These are phyloP conservation scores for Colletotrichum musicola DNA, from an alignment of 2,329 filamentous ascomycete genomes.

Conservation along the genomic window DNA sequence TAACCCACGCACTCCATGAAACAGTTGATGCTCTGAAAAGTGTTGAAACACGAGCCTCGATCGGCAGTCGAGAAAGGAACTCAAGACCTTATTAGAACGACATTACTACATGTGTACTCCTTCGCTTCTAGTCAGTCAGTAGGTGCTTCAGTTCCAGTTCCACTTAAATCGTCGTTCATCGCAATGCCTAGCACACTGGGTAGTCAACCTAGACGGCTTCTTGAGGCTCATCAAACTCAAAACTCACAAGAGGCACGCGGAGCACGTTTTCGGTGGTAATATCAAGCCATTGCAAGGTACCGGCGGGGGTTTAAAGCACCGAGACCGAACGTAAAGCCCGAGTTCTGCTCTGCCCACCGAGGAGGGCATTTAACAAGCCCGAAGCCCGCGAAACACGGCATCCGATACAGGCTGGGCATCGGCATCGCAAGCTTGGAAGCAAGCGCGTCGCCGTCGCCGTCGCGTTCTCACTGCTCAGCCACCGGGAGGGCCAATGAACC, in stretches of 20 bases:
- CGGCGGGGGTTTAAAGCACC: neutral
- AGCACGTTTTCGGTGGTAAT: too few species aligned
- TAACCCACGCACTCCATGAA: neutral
- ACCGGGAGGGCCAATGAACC: slow-evolving; percentile 6
- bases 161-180: neutral
- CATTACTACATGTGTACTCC: neutral
- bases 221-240: too few species aligned
- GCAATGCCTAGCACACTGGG: neutral
- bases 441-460: slow-evolving; percentile 3
- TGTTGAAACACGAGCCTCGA: slow-evolving; percentile 3
- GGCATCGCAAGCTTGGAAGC: neutral
- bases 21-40: neutral
- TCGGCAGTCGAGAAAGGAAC: neutral
- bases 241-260: too few species aligned
- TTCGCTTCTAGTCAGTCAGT: neutral
- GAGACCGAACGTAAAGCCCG: neutral
- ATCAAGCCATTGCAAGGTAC: too few species aligned
- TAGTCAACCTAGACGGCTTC: too few species aligned
- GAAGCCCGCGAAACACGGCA: slow-evolving; percentile 14
- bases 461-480: slow-evolving; percentile 10
- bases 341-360: neutral
- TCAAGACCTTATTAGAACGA: neutral
- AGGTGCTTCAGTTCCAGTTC: neutral
- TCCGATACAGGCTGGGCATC: slow-evolving; percentile 6
- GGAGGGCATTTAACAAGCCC: neutral